These are phyloP conservation scores for Trichoderma koningii DNA, from an alignment of 2,329 filamentous ascomycete genomes.

Conservation along the genomic window DNA sequence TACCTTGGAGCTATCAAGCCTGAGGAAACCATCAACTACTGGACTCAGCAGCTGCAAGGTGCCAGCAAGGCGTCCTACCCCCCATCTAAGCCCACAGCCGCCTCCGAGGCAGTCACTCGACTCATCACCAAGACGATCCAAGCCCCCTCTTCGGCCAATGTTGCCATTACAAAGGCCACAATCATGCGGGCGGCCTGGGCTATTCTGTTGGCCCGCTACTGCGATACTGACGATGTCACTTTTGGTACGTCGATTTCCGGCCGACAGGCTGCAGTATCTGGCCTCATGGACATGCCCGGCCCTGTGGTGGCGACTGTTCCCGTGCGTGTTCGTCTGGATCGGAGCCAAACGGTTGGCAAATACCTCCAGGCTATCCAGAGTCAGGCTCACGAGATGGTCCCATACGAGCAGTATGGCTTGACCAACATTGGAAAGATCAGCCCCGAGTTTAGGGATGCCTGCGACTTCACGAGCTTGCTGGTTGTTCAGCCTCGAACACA, in stretches of 20 bases:
- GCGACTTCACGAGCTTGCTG: constrained; percentile 20
- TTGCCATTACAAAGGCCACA: constrained; percentile 27
- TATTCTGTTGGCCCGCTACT: constrained; percentile 30
- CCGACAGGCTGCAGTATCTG: constrained; percentile 27
- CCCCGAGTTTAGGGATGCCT: constrained; percentile 4
- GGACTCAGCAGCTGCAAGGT: constrained; percentile 12
- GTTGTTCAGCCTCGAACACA: constrained; percentile 14
- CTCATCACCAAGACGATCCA: constrained; percentile 11
- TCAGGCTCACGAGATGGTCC: constrained; percentile 32
- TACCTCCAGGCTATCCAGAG: constrained; percentile 28
- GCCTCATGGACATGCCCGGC: constrained; percentile 28
- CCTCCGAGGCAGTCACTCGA: neutral
- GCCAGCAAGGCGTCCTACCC: constrained; percentile 16
- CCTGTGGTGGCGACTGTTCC: constrained; percentile 30
- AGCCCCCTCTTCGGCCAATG: neutral
- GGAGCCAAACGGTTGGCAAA: constrained; percentile 16
- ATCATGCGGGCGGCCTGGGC: constrained; percentile 33
- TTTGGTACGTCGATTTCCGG: constrained; percentile 34
- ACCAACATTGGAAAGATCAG: constrained; percentile 24
- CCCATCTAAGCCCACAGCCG: neutral
- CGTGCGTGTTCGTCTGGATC: constrained; percentile 27
- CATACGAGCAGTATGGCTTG: constrained; percentile 32
- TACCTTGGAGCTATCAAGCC: neutral
- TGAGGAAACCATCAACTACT: neutral
- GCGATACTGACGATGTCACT: constrained; percentile 29